phyloP scores from a whole-genome alignment of 176 grass and related monocot genomes.

The Ampelocalamus luodianensis region DNA sequence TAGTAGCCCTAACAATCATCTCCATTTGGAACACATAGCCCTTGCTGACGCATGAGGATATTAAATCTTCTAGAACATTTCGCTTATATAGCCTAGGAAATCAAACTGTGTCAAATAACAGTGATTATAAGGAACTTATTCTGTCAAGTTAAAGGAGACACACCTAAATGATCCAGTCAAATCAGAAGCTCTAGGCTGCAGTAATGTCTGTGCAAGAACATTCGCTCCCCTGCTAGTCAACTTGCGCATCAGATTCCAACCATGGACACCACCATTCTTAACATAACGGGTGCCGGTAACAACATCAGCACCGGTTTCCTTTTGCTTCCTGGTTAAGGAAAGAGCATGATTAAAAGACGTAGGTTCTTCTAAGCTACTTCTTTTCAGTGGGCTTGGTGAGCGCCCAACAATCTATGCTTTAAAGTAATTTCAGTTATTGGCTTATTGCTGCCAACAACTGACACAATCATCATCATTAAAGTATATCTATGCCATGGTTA shows the following conservation, averaged over 20 bases:
- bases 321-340: slow-evolving; percentile 69
- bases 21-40: slow-evolving; percentile 99
- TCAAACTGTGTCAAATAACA: not conserved
- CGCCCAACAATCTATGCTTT: not conserved
- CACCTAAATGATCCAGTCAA: slow-evolving; percentile 95
- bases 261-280: slow-evolving; percentile 87
- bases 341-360: slow-evolving; percentile 16
- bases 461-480: not conserved
- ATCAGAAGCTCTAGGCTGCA: slow-evolving; percentile 90
- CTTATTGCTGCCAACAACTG: not conserved
- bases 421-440: slow-evolving; percentile 22
- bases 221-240: slow-evolving; percentile 96
- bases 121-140: not conserved
- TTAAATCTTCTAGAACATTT: slow-evolving; percentile 82
- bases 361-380: slow-evolving; percentile 2
- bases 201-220: slow-evolving; percentile 96
- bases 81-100: slow-evolving; percentile 84
- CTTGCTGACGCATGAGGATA: slow-evolving; percentile 97
- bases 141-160: not conserved
- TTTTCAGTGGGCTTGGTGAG: slow-evolving; percentile 15
- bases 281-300: slow-evolving; percentile 95
- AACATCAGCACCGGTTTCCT: slow-evolving; percentile 80
- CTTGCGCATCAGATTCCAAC: slow-evolving; percentile 97
- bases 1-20: slow-evolving; percentile 97
- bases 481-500: not conserved